Base-by-base conservation (phyloP, 257 asterid species). In the Solanum chmielewskii region DNA sequence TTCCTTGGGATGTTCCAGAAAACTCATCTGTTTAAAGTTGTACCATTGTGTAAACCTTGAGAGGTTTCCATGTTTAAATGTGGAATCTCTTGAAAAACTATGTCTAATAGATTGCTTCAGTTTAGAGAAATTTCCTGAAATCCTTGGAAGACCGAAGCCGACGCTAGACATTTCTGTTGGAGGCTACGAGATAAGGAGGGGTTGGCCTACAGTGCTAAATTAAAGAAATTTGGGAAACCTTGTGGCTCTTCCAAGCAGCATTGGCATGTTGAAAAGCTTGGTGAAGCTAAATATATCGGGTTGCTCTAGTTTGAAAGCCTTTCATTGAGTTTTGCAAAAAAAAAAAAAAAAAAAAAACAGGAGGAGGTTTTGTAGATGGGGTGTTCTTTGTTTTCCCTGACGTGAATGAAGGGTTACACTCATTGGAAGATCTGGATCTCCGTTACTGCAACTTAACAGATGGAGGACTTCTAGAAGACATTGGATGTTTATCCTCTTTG, bases 101-200 rank as follows among this genome's bases (percentile, higher is more conserved):
- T 16, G 0, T 52, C 9, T 52, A 52, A 52, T 1, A 0, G 1
- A 9, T 1, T 52, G 62, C 62, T 52, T 0, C 0, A 52, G 62
- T 18, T 52, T 52, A 1, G 62, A 52, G n/a, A 52, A 52, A 52
- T 52, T 52, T 52, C 62, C 62, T 6, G 62, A 52, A 52, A 0
- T 52, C 62, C 23, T 52, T 18, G n/a, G 62, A 52, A 52, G n/a
- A 52, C 10, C 18, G 62, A 52, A 1, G n/a, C 11, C 0, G 11
- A 52, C 18, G 10, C 2, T 52, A 52, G 62, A 18, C n/a, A 52
- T 52, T 52, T 49, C 60, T 6, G 9, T 15, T 21, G 3, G 23
- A 52, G 62, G 62, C 23, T 52, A 23, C 23, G 0, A 52, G 62
- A 16, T 52, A 16, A 16, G 62, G 1, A 52, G 23, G 6, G 23